Evolutionary conservation across 2,329 filamentous ascomycete genomes (phyloP).

Genomic region (Diplodia scrobiculata): DNA sequence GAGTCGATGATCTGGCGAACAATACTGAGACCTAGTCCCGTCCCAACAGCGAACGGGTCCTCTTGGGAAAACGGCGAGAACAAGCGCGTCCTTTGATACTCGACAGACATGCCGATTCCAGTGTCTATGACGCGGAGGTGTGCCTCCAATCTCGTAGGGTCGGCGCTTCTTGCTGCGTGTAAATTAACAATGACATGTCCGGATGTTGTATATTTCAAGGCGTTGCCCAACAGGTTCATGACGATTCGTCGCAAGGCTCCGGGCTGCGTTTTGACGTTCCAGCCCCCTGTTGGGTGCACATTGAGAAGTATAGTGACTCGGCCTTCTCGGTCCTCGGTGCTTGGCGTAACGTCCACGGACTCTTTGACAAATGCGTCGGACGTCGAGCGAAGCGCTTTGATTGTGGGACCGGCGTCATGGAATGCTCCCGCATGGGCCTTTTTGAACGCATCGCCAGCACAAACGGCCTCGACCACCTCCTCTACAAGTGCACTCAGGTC

Average conservation of each 20-base stretch:
- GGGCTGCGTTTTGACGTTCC: conserved; percentile 37
- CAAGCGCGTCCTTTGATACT: conserved; percentile 30
- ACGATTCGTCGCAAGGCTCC: conserved; percentile 58
- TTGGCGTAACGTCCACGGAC: conserved; percentile 11
- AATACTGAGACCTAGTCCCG: conserved; percentile 32
- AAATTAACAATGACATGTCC: conserved; percentile 7
- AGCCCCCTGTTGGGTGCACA: conserved; percentile 22
- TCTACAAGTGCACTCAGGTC: conserved; percentile 27
- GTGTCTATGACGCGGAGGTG: conserved; percentile 30
- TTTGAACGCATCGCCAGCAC: conserved; percentile 29
- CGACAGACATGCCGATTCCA: conserved; percentile 31
- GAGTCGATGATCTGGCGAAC: conserved; percentile 30
- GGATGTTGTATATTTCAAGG: conserved; percentile 60
- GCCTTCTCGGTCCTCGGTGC: background rate
- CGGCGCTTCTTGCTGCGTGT: conserved; percentile 14
- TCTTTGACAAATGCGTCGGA: conserved; percentile 28
- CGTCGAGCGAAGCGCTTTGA: conserved; percentile 23
- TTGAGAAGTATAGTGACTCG: conserved; percentile 26
- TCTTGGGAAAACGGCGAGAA: conserved; percentile 32
- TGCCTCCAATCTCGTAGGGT: conserved; percentile 12
- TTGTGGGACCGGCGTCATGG: conserved; percentile 11
- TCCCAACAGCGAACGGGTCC: conserved; percentile 30
- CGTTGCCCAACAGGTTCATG: conserved; percentile 65
- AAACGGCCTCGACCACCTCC: conserved; percentile 29
- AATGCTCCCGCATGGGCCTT: conserved; percentile 28